Percentiles rank a stretch among this genome's conserved stretches.
phyloP scores from a whole-genome alignment of 768 basidiomycete genomes.

The Collybia nuda region DNA sequence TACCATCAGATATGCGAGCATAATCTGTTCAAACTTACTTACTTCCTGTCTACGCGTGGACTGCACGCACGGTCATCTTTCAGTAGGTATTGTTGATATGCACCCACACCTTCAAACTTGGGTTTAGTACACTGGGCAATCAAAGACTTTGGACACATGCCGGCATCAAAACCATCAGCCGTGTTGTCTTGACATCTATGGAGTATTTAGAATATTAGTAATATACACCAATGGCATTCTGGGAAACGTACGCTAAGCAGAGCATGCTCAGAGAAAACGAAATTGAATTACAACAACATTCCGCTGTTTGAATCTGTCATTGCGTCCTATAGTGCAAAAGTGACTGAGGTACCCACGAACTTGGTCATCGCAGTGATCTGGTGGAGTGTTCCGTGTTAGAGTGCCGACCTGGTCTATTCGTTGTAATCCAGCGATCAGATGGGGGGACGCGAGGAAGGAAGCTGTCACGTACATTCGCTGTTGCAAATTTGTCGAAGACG shows the following conservation, averaged over 20 bases:
- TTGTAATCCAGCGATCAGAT: no score
- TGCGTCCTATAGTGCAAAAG: not conserved
- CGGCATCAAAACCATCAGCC: not conserved
- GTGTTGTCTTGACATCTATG: no score
- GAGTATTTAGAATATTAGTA: no score
- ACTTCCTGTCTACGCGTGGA: not conserved
- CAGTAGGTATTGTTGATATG: constrained; percentile 1
- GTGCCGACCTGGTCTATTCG: constrained; percentile 1
- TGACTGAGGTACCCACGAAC: not conserved
- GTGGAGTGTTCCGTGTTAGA: not conserved
- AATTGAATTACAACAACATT: constrained; percentile 1
- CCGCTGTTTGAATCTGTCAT: not conserved
- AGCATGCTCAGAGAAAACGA: constrained; percentile 3
- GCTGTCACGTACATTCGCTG: not conserved
- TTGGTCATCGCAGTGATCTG: constrained; percentile 1
- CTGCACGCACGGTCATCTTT: not conserved
- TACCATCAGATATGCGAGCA: no score
- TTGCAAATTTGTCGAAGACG: constrained; percentile 1
- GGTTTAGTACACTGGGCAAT: not conserved
- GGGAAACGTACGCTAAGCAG: not conserved
- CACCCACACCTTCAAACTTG: not conserved
- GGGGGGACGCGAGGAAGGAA: no score
- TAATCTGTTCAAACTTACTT: no score
- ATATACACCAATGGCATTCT: no score
- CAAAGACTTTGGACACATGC: not conserved